phyloP scores from a whole-genome alignment of 257 asterid species.

The Craterostigma plantagineum region DNA sequence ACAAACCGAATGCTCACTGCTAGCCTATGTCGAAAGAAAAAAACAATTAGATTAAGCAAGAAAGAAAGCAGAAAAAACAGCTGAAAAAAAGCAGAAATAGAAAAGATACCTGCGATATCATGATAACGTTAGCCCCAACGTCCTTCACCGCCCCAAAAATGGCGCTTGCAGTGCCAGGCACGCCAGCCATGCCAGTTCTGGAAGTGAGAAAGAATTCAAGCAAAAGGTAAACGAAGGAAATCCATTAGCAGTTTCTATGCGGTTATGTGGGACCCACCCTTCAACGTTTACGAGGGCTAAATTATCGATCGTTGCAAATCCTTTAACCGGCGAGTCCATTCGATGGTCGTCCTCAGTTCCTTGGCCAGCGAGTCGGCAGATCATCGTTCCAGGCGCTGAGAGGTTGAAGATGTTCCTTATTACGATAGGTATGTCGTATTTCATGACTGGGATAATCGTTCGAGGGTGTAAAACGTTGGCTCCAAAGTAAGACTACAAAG shows the following conservation, averaged over 20 bases:
- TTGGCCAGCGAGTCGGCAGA: slow-evolving; percentile 36
- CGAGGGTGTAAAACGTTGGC: slow-evolving; percentile 98
- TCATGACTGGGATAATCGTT: slow-evolving; percentile 97
- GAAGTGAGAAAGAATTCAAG: slow-evolving; percentile 11
- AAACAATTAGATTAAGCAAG: neutral
- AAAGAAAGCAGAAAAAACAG: slow-evolving; percentile 4
- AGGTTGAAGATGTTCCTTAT: slow-evolving; percentile 92
- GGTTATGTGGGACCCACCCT: slow-evolving; percentile 47
- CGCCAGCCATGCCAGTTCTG: slow-evolving; percentile 99
- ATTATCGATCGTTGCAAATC: slow-evolving; percentile 96
- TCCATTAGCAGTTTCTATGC: neutral
- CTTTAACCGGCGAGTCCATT: slow-evolving; percentile 68
- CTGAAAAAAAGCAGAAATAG: too few species aligned
- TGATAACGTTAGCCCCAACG: slow-evolving; percentile 93
- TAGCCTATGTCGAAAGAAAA: slow-evolving; percentile 43
- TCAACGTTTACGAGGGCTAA: slow-evolving; percentile 96
- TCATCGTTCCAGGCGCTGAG: slow-evolving; percentile 81
- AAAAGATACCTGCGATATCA: slow-evolving; percentile 85
- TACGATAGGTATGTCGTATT: slow-evolving; percentile 85
- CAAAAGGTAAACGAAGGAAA: slow-evolving; percentile 1
- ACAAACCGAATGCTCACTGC: slow-evolving; percentile 99
- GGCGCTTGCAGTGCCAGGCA: slow-evolving; percentile 91
- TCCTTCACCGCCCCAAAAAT: slow-evolving; percentile 89
- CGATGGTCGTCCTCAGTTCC: slow-evolving; percentile 32
- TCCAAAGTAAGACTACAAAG: slow-evolving; percentile 84